These are phyloP conservation scores for Juncus inflexus DNA, from an alignment of 176 grass and related monocot genomes.

Conservation along the genomic window DNA sequence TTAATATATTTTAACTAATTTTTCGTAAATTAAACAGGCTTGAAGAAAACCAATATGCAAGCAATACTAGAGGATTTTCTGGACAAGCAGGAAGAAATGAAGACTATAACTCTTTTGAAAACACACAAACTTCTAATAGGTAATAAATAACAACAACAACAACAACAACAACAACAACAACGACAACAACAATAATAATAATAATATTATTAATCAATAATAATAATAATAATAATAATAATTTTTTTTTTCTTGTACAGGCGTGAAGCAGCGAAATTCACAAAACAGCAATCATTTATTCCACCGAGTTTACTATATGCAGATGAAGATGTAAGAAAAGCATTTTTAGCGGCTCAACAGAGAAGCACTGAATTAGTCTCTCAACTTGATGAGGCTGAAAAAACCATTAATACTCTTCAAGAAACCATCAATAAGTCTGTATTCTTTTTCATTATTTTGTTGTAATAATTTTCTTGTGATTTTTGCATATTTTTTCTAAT, in stretches of 20 bases:
- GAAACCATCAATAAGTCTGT: conserved; percentile 41
- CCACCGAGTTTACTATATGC: too few relatives aligned
- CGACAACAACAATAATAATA: too few relatives aligned
- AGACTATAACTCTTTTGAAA: too few relatives aligned
- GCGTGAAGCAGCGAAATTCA: conserved; percentile 38
- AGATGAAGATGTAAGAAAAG: conserved; percentile 44
- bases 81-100: too few relatives aligned
- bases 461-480: neutral
- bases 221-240: too few relatives aligned
- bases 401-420: conserved; percentile 48
- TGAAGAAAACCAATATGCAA: too few relatives aligned
- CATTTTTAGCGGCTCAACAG: conserved; percentile 34
- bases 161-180: too few relatives aligned
- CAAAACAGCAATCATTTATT: conserved; percentile 2
- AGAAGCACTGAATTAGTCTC: conserved; percentile 47
- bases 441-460: conserved; percentile 14
- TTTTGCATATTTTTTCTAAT: conserved; percentile 7
- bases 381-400: conserved; percentile 44
- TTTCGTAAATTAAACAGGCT: too few relatives aligned
- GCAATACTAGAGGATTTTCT: too few relatives aligned
- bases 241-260: conserved; percentile 29
- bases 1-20: too few relatives aligned
- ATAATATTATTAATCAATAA: too few relatives aligned
- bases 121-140: neutral
- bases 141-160: neutral